phyloP scores from a whole-genome alignment of 2,329 filamentous ascomycete species.

The Colletotrichum liriopes region DNA sequence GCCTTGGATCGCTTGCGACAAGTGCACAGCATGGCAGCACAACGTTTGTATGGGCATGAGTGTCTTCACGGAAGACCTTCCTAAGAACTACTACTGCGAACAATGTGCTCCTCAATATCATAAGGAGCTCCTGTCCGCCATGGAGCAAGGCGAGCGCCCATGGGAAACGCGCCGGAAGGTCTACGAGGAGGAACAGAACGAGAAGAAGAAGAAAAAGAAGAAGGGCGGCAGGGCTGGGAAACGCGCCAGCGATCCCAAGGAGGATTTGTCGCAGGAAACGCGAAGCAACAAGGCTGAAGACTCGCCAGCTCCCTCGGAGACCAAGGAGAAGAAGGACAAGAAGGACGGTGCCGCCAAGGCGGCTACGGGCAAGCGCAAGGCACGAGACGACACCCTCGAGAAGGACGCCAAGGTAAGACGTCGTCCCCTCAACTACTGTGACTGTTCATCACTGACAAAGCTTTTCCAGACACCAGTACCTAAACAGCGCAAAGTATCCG shows the following conservation, averaged over 20 bases:
- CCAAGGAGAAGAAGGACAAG: conserved; percentile 63
- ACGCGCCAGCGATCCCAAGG: conserved; percentile 75
- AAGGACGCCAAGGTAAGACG: conserved; percentile 64
- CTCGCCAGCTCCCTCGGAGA: conserved; percentile 58
- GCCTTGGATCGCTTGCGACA: conserved; percentile 96
- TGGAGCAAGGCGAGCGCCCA: conserved; percentile 85
- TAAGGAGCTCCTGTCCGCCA: conserved; percentile 82
- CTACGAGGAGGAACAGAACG: conserved; percentile 74
- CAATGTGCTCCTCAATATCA: conserved; percentile 89
- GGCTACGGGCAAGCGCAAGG: conserved; percentile 69
- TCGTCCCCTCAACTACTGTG: fast-evolving
- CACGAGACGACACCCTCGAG: conserved; percentile 70
- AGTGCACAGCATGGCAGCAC: conserved; percentile 95
- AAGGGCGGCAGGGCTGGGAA: conserved; percentile 75
- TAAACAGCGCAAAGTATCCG: conserved; percentile 71
- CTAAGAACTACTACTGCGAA: conserved; percentile 93
- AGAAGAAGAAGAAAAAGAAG: conserved; percentile 68
- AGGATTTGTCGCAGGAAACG: conserved; percentile 50
- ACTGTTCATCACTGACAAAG: conserved; percentile 5
- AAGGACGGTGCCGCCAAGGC: conserved; percentile 61
- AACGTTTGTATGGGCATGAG: conserved; percentile 94
- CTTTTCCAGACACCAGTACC: conserved; percentile 56
- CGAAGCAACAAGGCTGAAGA: conserved; percentile 52
- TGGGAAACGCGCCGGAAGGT: conserved; percentile 82
- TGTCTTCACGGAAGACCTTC: conserved; percentile 82